Percentiles rank a stretch among this genome's conserved stretches.
Conservation (phyloP, 805 yeast genomes). For the Peterozyma xylosa region DNA sequence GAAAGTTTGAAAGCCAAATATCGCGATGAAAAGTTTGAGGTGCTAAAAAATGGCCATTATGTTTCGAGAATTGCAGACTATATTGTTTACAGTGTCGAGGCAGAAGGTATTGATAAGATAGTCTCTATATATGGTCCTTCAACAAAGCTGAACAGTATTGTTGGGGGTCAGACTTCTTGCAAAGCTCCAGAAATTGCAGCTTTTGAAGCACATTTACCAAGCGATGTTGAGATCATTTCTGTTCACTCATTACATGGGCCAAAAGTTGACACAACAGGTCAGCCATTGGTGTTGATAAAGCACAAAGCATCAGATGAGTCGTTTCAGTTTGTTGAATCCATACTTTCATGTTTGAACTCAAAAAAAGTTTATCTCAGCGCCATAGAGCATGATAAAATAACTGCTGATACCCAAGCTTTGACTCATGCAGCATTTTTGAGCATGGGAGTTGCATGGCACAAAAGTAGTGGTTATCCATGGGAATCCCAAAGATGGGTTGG, state of each 20-base stretch:
- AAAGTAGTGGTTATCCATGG: constrained; percentile 86
- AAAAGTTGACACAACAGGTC: constrained; percentile 78
- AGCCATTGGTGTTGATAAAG: constrained; percentile 81
- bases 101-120: constrained; percentile 70
- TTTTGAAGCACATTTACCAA: constrained; percentile 68
- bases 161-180: constrained; percentile 98
- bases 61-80: constrained; percentile 81
- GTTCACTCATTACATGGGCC: constrained; percentile 96
- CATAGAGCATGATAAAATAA: constrained; percentile 86
- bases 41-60: constrained; percentile 72
- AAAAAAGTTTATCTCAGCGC: constrained; percentile 72
- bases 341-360: constrained; percentile 71
- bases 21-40: constrained; percentile 36
- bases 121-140: constrained; percentile 79
- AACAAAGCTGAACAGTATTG: constrained; percentile 79
- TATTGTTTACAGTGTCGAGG: constrained; percentile 88
- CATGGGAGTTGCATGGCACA: constrained; percentile 96
- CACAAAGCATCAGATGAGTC: constrained; percentile 58
- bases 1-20: constrained; percentile 34
- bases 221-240: constrained; percentile 75
- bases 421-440: constrained; percentile 96
- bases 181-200: constrained; percentile 86
- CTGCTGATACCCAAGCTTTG: constrained; percentile 98
- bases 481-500: constrained; percentile 79
- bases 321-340: constrained; percentile 50